A percentile compares a stretch with the other conserved stretches of the same genome.
phyloP scores from a whole-genome alignment of 148 eudicot species.

The Silene latifolia region DNA sequence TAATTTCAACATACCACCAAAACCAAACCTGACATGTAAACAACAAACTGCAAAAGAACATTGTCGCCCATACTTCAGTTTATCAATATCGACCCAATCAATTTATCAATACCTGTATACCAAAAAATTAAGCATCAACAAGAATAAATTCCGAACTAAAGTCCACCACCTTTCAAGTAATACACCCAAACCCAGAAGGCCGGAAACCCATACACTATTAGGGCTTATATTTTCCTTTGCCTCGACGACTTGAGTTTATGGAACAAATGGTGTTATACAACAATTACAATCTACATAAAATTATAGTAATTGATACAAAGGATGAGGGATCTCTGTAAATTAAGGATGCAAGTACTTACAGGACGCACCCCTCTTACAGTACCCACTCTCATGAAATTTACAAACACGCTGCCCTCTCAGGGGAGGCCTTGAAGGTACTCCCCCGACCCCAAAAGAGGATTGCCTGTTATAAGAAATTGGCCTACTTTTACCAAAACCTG shows the following conservation, averaged over 20 bases:
- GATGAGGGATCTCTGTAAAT: constrained; percentile 20
- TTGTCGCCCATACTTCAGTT: too few species aligned
- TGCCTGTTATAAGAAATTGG: constrained; percentile 47
- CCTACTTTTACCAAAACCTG: constrained; percentile 51
- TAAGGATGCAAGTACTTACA: constrained; percentile 76
- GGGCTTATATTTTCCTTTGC: constrained; percentile 15
- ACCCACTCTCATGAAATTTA: constrained; percentile 69
- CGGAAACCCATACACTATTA: neutral
- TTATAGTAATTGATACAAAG: constrained; percentile 26
- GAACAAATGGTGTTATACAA: constrained; percentile 33
- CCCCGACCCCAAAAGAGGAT: constrained; percentile 45
- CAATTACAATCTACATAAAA: constrained; percentile 51
- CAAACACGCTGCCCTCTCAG: constrained; percentile 69
- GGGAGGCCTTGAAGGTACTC: constrained; percentile 35
- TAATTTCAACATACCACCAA: too few species aligned
- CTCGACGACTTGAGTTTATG: constrained; percentile 27
- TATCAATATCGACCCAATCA: too few species aligned
- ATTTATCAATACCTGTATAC: neutral
- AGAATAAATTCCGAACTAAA: neutral
- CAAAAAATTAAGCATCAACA: neutral
- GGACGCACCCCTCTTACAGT: constrained; percentile 70
- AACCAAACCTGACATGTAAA: too few species aligned
- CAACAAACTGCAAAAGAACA: too few species aligned
- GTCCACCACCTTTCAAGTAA: neutral
- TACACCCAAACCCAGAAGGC: neutral